Evolutionary conservation across 176 grass and related monocot species (phyloP).

Genomic region (Chrysopogon serrulatus): DNA sequence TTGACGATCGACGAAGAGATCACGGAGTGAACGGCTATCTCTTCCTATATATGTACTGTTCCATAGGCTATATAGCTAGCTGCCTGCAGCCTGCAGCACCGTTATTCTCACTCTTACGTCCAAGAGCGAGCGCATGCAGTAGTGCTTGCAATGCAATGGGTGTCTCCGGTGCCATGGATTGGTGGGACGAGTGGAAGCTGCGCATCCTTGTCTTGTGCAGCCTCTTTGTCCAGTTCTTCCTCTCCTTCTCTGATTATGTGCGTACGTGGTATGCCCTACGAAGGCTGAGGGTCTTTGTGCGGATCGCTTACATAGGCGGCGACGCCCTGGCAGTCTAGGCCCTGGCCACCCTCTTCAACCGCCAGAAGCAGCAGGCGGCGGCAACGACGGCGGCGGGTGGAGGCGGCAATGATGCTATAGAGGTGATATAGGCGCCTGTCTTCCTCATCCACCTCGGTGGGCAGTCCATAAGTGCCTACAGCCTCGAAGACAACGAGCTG

Average conservation of each 20-base stretch:
- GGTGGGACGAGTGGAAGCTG: background rate
- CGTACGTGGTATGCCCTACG: background rate
- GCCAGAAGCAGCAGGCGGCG: background rate
- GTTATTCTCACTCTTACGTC: too few species aligned
- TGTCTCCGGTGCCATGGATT: background rate
- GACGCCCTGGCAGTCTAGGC: background rate
- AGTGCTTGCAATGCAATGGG: too few species aligned
- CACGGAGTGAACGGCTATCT: too few species aligned
- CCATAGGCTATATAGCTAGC: too few species aligned
- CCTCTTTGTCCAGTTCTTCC: too few species aligned
- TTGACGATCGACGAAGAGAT: too few species aligned
- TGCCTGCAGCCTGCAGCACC: too few species aligned
- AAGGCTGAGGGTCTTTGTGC: background rate
- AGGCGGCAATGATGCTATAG: background rate
- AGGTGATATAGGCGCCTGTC: background rate
- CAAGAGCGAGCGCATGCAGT: background rate
- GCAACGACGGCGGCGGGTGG: background rate
- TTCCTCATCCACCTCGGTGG: conserved; percentile 5
- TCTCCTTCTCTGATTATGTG: background rate
- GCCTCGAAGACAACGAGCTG: too few species aligned
- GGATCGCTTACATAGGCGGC: background rate
- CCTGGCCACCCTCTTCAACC: background rate
- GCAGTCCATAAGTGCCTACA: background rate
- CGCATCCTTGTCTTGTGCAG: too few species aligned
- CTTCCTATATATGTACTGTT: too few species aligned